Conservation (phyloP, 306 rosid genomes). For the Arachis hypogaea region DNA sequence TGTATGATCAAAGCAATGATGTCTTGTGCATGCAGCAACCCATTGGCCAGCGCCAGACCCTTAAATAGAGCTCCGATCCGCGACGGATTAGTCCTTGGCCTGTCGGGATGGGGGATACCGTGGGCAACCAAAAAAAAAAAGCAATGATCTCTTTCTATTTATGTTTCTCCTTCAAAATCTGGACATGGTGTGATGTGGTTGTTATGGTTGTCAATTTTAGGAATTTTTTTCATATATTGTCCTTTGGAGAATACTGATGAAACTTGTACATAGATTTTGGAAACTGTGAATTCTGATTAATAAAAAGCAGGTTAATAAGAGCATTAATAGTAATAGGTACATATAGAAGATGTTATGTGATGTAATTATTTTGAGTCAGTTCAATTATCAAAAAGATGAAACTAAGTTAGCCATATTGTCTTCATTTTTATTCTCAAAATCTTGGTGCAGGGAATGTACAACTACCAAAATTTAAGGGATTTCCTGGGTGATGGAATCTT, state of each 20-base stretch:
- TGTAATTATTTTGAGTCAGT: not conserved
- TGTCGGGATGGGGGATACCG: no score
- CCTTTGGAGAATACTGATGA: not conserved
- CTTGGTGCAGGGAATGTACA: conserved; percentile 62
- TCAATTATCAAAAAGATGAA: conserved; percentile 4
- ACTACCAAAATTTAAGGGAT: conserved; percentile 66
- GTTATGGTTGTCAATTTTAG: not conserved
- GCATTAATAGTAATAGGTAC: not conserved
- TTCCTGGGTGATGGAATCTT: conserved; percentile 92
- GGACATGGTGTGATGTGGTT: not conserved
- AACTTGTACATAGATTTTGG: not conserved
- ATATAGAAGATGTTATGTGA: not conserved
- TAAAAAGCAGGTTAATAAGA: not conserved
- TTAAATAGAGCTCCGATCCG: no score
- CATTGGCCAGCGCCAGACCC: no score
- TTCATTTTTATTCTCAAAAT: conserved; percentile 23
- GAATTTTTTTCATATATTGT: not conserved
- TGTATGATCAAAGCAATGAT: conserved; percentile 10
- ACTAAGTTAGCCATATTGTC: not conserved
- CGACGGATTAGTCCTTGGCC: no score
- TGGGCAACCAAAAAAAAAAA: not conserved
- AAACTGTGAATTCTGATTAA: not conserved
- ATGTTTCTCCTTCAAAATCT: conserved; percentile 7
- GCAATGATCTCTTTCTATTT: not conserved
- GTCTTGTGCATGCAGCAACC: not conserved